Evolutionary conservation across 2,329 filamentous ascomycete species (phyloP), one percentile per base, ranked within the genome.

Genomic region (Epichloe glyceriae): DNA sequence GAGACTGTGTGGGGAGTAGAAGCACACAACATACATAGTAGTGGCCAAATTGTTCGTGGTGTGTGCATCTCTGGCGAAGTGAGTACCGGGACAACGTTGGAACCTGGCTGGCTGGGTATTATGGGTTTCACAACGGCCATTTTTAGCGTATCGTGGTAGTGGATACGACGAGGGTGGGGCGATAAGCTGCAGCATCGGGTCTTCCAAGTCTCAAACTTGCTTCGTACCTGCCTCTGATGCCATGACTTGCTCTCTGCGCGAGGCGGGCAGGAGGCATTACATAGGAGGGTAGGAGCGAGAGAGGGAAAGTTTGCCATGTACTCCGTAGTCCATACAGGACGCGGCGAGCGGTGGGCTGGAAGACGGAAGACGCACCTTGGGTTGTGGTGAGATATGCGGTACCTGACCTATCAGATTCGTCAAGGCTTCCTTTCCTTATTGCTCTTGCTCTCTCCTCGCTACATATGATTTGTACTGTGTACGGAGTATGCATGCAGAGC

Each of bases 41-140:
- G 22, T 26, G 26, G 26, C 26, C 26, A 26, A 26, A 7, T 26
- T 26, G 22, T 26, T 26, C 22, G 22, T 26, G 22, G 7, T 26
- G 22, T 8, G 22, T 26, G 7, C 22, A 26, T 26, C 22, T 26
- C 22, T 2, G 22, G 22, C 22, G 22, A 26, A 8, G 22, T 26
- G 22, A 26, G 26, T 26, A 26, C 7, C 7, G 26, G 22, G 22
- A 26, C 22, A 26, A 26, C 6, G 22, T 26, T 26, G 22, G 22
- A 26, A 26, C 22, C 14, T 37, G 33, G 39, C 3, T 15, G 40
- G 14, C 4, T 30, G 12, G 40, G n/a, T 26, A 1, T 3, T 20
- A 15, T 34, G 40, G 46, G 46, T 50, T 50, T 47, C 51, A 52
- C 47, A 12, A 50, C 42, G 40, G 41, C 46, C 40, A 41, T 52